These are phyloP conservation scores for Plantago elongata DNA, from an alignment of 257 asterid genomes.

Conservation along the genomic window DNA sequence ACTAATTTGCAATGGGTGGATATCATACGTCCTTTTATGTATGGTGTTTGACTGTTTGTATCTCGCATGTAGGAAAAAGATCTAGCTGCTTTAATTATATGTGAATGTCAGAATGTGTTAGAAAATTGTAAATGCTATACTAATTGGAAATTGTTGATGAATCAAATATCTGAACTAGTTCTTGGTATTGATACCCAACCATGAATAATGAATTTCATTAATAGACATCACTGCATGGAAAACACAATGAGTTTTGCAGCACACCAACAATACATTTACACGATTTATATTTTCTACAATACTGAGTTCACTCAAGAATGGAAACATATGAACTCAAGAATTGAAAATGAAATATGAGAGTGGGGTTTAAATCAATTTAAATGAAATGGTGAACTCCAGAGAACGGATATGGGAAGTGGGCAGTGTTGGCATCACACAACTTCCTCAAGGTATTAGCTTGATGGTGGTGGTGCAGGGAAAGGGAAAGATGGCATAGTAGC, in stretches of 20 bases:
- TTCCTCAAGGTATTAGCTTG: constrained; percentile 10
- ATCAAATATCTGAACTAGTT: background rate
- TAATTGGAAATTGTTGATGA: no score
- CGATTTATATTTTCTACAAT: background rate
- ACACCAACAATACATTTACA: no score
- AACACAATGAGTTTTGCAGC: no score
- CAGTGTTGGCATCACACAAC: background rate
- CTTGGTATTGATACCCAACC: background rate
- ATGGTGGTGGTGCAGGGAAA: constrained; percentile 30
- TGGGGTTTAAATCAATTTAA: background rate
- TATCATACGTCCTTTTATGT: background rate
- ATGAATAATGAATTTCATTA: constrained; percentile 12
- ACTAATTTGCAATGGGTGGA: background rate
- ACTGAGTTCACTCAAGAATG: constrained; percentile 3
- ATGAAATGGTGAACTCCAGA: background rate
- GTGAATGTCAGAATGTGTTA: background rate
- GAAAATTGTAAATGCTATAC: background rate
- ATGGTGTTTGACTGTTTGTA: no score
- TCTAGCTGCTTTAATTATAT: no score
- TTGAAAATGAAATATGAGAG: background rate
- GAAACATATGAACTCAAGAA: background rate
- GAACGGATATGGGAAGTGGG: background rate
- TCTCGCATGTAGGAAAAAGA: no score
- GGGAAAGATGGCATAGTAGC: constrained; percentile 29
- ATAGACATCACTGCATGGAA: background rate